Conservation (phyloP, 2,329 filamentous ascomycete genomes). For the Dactylellina cionopaga region DNA sequence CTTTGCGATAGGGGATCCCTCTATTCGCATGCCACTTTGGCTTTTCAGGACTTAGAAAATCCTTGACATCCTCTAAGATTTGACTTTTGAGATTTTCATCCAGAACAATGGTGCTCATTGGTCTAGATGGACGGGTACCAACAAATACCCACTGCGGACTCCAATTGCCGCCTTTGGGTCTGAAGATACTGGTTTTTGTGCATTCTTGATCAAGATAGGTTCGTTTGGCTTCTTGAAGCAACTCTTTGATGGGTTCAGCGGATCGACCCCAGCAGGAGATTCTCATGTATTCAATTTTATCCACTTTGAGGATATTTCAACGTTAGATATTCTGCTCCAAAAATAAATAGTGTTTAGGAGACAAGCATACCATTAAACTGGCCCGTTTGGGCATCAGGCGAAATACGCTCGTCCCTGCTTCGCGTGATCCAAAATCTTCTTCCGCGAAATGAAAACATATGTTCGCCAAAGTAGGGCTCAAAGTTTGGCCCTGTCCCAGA, state of each 20-base stretch:
- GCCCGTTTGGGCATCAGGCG: conserved; percentile 42
- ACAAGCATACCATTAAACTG: conserved; percentile 51
- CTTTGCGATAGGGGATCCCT: conserved; percentile 58
- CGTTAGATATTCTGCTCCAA: no score
- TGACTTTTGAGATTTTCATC: conserved; percentile 54
- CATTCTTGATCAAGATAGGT: conserved; percentile 58
- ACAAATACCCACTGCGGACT: conserved; percentile 68
- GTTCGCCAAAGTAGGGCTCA: conserved; percentile 23
- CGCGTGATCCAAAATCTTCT: conserved; percentile 31
- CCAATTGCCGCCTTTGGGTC: conserved; percentile 53
- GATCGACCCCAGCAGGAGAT: conserved; percentile 57
- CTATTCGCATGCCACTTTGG: conserved; percentile 58
- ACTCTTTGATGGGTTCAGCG: conserved; percentile 55
- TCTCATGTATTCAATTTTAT: conserved; percentile 55
- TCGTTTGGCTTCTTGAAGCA: conserved; percentile 58
- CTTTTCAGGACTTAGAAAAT: conserved; percentile 60
- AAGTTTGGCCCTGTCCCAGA: conserved; percentile 9
- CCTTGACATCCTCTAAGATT: conserved; percentile 58
- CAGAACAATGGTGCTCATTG: conserved; percentile 69
- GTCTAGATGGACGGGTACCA: conserved; percentile 69
- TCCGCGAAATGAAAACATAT: conserved; percentile 21
- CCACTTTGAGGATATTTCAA: conserved; percentile 43
- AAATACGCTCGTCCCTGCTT: conserved; percentile 26
- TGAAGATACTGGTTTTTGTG: conserved; percentile 58
- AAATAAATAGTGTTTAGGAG: no score